Percentiles rank a stretch among this genome's conserved stretches.
These are phyloP conservation scores for Phoenix dactylifera DNA, from an alignment of 176 grass and related monocot species.

Conservation along the genomic window DNA sequence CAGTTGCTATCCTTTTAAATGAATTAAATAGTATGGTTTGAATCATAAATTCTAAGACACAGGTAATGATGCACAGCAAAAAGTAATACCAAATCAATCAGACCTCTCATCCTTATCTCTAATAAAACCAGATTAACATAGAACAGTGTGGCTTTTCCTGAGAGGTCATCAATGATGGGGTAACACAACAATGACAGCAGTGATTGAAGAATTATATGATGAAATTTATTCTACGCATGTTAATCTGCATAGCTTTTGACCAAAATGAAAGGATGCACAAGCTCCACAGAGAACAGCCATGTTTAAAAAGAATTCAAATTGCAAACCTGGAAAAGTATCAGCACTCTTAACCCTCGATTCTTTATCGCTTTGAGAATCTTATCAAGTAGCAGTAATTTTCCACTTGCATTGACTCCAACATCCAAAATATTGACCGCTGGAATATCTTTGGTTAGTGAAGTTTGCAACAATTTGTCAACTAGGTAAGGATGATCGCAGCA, in stretches of 20 bases:
- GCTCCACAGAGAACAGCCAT: neutral
- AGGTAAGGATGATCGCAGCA: constrained; percentile 97
- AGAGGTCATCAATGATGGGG: too few relatives aligned
- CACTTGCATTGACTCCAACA: constrained; percentile 75
- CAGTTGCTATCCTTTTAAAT: too few relatives aligned
- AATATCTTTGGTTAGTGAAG: constrained; percentile 41
- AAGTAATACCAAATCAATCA: too few relatives aligned
- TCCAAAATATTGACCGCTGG: constrained; percentile 55
- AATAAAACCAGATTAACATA: too few relatives aligned
- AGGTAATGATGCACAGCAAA: too few relatives aligned
- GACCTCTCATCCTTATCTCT: too few relatives aligned
- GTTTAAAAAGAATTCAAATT: neutral
- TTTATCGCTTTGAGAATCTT: constrained; percentile 62
- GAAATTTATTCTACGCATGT: too few relatives aligned
- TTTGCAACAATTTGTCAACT: constrained; percentile 63
- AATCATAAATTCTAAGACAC: too few relatives aligned
- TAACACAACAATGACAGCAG: too few relatives aligned
- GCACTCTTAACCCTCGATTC: constrained; percentile 38
- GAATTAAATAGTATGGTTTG: too few relatives aligned
- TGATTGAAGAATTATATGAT: too few relatives aligned
- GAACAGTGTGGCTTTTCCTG: too few relatives aligned
- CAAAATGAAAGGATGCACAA: neutral
- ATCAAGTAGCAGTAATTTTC: constrained; percentile 81
- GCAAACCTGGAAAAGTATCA: constrained; percentile 81
- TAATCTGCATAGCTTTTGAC: neutral